Percentiles rank a stretch among this genome's conserved stretches.
Conservation (phyloP, 2,329 filamentous ascomycete species). For the Bipolaris gigantea region DNA sequence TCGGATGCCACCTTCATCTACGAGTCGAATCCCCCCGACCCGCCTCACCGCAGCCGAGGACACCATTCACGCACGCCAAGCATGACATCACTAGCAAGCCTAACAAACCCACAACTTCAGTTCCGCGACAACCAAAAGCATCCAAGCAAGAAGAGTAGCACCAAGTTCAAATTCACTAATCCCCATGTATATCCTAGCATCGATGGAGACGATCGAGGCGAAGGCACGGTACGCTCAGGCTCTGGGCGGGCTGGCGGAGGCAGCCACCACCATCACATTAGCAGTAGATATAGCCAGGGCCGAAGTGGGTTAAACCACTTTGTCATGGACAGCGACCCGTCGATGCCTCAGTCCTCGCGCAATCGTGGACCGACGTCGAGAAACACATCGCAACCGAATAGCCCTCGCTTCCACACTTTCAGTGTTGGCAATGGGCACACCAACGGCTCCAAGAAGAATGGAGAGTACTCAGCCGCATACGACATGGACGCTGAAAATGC, state of each 20-base stretch:
- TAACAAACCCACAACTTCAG: slow-evolving; percentile 60
- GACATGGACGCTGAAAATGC: slow-evolving; percentile 80
- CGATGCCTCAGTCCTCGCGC: slow-evolving; percentile 73
- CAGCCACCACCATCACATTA: slow-evolving; percentile 78
- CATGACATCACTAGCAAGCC: slow-evolving; percentile 76
- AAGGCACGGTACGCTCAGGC: slow-evolving; percentile 45
- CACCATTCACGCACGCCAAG: slow-evolving; percentile 89
- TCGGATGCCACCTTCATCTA: slow-evolving; percentile 99
- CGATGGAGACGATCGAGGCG: slow-evolving; percentile 49
- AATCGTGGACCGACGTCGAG: slow-evolving; percentile 61
- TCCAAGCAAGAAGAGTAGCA: slow-evolving; percentile 79
- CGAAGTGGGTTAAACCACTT: slow-evolving; percentile 70
- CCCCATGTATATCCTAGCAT: slow-evolving; percentile 67
- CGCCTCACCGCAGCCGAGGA: slow-evolving; percentile 69
- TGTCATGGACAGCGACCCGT: slow-evolving; percentile 57
- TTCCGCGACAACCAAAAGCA: slow-evolving; percentile 65
- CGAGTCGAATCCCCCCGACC: slow-evolving; percentile 84
- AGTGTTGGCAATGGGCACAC: slow-evolving; percentile 43
- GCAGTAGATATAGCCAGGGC: slow-evolving; percentile 75
- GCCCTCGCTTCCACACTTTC: slow-evolving; percentile 59
- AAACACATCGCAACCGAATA: slow-evolving; percentile 68
- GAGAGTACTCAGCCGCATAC: slow-evolving; percentile 67
- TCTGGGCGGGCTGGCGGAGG: slow-evolving; percentile 58
- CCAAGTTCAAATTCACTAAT: slow-evolving; percentile 97
- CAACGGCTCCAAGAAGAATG: slow-evolving; percentile 56